Percentiles rank a stretch among this genome's conserved stretches.
These are phyloP conservation scores for Gryganskiella cystojenkinii DNA, from an alignment of 192 early-diverging fungal species.

Conservation along the genomic window DNA sequence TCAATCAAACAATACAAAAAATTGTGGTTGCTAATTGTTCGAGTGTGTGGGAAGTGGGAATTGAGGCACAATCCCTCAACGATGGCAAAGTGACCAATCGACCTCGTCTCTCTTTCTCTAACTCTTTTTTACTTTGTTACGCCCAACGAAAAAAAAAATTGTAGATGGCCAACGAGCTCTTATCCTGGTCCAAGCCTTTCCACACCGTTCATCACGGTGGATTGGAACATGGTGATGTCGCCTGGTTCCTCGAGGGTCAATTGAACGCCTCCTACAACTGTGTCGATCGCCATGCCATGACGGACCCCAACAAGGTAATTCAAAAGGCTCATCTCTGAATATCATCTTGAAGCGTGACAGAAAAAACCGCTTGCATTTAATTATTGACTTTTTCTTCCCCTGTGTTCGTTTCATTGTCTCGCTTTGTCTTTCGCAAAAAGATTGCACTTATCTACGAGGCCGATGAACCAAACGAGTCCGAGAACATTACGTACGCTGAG, in stretches of 20 bases:
- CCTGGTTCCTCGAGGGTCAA: conserved; percentile 93
- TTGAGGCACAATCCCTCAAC: neutral
- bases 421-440: no score
- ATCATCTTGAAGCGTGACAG: neutral
- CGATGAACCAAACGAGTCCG: conserved; percentile 85
- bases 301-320: conserved; percentile 76
- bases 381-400: no score
- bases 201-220: conserved; percentile 73
- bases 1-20: no score
- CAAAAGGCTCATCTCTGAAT: neutral
- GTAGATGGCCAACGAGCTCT: conserved; percentile 75
- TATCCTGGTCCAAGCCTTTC: conserved; percentile 87
- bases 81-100: no score
- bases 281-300: conserved; percentile 90
- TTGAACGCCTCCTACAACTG: conserved; percentile 95
- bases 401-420: no score
- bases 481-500: conserved; percentile 85
- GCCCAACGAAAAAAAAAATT: no score
- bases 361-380: neutral
- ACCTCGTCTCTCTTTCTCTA: neutral
- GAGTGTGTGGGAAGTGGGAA: neutral
- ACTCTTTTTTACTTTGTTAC: no score
- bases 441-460: conserved; percentile 89
- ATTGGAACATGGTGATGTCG: conserved; percentile 85
- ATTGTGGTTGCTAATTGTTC: no score